Evolutionary conservation across 805 yeast species (phyloP).

Genomic region (Yarrowia alimentaria): DNA sequence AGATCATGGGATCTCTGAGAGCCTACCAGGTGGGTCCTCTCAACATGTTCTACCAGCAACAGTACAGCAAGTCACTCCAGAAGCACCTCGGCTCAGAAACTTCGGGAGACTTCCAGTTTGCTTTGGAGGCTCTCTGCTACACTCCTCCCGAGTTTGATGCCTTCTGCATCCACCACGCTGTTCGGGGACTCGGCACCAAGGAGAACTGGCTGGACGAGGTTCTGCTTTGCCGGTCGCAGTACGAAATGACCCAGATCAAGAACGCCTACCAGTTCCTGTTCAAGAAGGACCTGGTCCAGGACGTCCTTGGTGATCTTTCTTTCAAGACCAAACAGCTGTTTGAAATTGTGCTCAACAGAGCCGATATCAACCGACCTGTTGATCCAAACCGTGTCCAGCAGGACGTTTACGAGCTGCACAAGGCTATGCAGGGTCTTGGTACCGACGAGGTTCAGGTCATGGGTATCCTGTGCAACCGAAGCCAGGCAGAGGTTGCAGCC

Average conservation of each 20-base stretch:
- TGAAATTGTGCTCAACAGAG: constrained; percentile 30
- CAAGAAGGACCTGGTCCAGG: constrained; percentile 29
- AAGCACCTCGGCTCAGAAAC: constrained; percentile 32
- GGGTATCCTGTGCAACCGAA: constrained; percentile 31
- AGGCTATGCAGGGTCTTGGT: constrained; percentile 31
- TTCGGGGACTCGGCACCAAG: constrained; percentile 32
- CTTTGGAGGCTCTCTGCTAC: constrained; percentile 29
- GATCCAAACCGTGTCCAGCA: constrained; percentile 28
- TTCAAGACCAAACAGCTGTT: constrained; percentile 33
- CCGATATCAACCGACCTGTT: constrained; percentile 29
- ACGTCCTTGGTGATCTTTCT: constrained; percentile 32
- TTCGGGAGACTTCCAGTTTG: constrained; percentile 31
- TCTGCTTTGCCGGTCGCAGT: constrained; percentile 31
- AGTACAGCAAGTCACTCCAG: constrained; percentile 30
- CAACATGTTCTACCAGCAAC: constrained; percentile 29
- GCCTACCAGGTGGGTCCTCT: constrained; percentile 32
- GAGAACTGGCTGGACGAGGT: constrained; percentile 33
- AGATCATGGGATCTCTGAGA: constrained; percentile 29
- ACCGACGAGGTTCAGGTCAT: constrained; percentile 33
- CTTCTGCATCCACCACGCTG: constrained; percentile 30
- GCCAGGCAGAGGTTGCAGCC: constrained; percentile 31
- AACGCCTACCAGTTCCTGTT: constrained; percentile 30
- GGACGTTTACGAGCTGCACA: constrained; percentile 31
- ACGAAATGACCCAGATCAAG: constrained; percentile 33
- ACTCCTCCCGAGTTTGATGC: constrained; percentile 34